A percentile compares a stretch with the other conserved stretches of the same genome.
Conservation (phyloP, 2,329 filamentous ascomycete species). For the Phialophora chinensis region DNA sequence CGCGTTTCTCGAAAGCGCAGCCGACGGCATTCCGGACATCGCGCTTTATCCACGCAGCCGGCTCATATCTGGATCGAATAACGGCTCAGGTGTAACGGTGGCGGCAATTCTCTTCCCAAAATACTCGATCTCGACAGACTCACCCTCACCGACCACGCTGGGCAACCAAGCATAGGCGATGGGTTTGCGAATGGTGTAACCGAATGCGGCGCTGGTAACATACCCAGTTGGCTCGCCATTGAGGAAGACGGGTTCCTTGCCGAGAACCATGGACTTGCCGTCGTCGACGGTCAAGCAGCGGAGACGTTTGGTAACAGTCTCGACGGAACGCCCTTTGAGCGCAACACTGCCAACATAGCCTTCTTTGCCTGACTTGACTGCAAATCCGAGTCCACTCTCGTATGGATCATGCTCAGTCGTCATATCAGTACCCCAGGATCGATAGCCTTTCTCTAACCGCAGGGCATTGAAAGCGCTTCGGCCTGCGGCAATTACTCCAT, state of each 20-base stretch:
- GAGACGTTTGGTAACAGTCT: conserved; percentile 44
- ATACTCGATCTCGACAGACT: conserved; percentile 65
- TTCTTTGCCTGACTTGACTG: conserved; percentile 50
- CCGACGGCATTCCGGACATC: not conserved
- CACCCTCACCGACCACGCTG: conserved; percentile 53
- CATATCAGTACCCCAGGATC: conserved; percentile 64
- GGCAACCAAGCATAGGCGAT: conserved; percentile 66
- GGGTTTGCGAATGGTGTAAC: conserved; percentile 64
- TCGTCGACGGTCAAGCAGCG: conserved; percentile 64
- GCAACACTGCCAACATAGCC: conserved; percentile 61
- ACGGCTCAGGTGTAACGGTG: conserved; percentile 59
- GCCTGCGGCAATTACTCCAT: conserved; percentile 65
- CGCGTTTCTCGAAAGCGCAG: not conserved
- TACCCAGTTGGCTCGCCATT: conserved; percentile 59
- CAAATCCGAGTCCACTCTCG: conserved; percentile 62
- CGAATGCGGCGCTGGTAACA: conserved; percentile 66
- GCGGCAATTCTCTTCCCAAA: conserved; percentile 62
- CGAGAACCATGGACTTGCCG: conserved; percentile 62
- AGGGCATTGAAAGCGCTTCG: conserved; percentile 64
- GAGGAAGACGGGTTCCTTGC: conserved; percentile 66
- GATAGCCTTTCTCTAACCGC: conserved; percentile 65
- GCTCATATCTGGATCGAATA: conserved; percentile 53
- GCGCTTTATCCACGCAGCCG: conserved; percentile 41
- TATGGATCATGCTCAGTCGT: conserved; percentile 66
- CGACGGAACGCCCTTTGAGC: conserved; percentile 50